Percentiles rank a stretch among this genome's conserved stretches.
Conservation (phyloP, 805 yeast genomes). For the Babjeviella inositovora region DNA sequence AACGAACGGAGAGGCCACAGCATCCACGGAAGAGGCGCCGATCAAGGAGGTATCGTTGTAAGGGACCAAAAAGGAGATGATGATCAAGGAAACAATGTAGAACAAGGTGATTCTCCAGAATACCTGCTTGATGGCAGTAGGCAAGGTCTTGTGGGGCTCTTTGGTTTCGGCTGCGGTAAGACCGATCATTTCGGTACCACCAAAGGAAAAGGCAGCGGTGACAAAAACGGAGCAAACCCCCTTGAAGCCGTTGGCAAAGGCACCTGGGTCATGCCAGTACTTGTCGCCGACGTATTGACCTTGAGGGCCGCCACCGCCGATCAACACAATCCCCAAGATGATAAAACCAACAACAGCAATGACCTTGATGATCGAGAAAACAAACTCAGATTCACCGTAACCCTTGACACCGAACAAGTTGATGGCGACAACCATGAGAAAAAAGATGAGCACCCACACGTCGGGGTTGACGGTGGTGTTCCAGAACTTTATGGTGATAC, state of each 20-base stretch:
- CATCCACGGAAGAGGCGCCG: slow-evolving; percentile 19
- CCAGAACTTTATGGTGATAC: slow-evolving; percentile 38
- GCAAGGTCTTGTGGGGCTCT: slow-evolving; percentile 28
- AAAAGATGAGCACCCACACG: slow-evolving; percentile 33
- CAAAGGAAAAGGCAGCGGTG: slow-evolving; percentile 39
- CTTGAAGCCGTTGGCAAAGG: slow-evolving; percentile 26
- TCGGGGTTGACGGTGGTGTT: slow-evolving; percentile 17
- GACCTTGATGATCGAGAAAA: slow-evolving; percentile 30
- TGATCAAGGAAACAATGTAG: slow-evolving; percentile 23
- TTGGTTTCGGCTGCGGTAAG: slow-evolving; percentile 31
- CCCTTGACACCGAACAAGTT: slow-evolving; percentile 38
- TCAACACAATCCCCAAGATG: slow-evolving; percentile 31
- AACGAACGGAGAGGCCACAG: slow-evolving; percentile 32
- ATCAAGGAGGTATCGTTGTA: slow-evolving; percentile 17
- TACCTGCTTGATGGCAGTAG: slow-evolving; percentile 36
- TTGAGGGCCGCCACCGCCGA: slow-evolving; percentile 31
- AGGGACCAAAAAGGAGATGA: slow-evolving; percentile 31
- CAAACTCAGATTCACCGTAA: slow-evolving; percentile 37
- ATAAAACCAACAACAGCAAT: slow-evolving; percentile 34
- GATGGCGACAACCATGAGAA: slow-evolving; percentile 26
- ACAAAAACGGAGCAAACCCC: slow-evolving; percentile 38
- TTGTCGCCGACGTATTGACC: slow-evolving; percentile 24
- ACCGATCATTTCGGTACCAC: slow-evolving; percentile 37
- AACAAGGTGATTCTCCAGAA: slow-evolving; percentile 37
- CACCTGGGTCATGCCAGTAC: slow-evolving; percentile 28